Evolutionary conservation across 1,284 basidiomycete genomes (phyloP).

Genomic region (Jaminaea rosea): DNA sequence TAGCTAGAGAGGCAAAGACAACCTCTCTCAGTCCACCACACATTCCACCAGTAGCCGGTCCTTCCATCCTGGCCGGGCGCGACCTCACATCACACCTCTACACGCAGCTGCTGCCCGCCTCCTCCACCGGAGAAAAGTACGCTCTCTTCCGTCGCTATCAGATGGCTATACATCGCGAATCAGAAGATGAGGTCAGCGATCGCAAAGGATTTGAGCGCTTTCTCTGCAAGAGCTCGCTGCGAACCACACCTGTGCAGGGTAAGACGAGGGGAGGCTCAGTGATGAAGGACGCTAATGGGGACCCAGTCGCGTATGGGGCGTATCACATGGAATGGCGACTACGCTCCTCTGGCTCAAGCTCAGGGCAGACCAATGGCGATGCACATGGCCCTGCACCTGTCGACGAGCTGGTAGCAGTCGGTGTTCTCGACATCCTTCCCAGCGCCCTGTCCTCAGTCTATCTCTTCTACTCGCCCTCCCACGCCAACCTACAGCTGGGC

Average conservation of each 20-base stretch:
- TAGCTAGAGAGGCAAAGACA: background rate
- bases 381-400: slow-evolving; percentile 50
- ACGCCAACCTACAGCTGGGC: slow-evolving; percentile 68
- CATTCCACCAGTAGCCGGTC: too few species aligned
- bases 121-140: slow-evolving; percentile 34
- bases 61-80: background rate
- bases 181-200: slow-evolving; percentile 21
- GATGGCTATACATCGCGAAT: slow-evolving; percentile 24
- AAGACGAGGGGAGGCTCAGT: background rate
- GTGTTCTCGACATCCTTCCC: slow-evolving; percentile 84
- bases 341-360: slow-evolving; percentile 1
- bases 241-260: too few species aligned
- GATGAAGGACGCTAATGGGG: background rate
- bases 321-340: slow-evolving; percentile 43
- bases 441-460: slow-evolving; percentile 87
- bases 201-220: slow-evolving; percentile 31
- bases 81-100: background rate
- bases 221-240: slow-evolving; percentile 12
- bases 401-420: slow-evolving; percentile 71
- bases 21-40: too few species aligned
- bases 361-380: background rate
- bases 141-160: slow-evolving; percentile 38
- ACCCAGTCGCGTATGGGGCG: slow-evolving; percentile 19
- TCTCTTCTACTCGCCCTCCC: slow-evolving; percentile 79
- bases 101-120: slow-evolving; percentile 11